Conservation (phyloP, 768 basidiomycete species). For the Lentinula boryana region DNA sequence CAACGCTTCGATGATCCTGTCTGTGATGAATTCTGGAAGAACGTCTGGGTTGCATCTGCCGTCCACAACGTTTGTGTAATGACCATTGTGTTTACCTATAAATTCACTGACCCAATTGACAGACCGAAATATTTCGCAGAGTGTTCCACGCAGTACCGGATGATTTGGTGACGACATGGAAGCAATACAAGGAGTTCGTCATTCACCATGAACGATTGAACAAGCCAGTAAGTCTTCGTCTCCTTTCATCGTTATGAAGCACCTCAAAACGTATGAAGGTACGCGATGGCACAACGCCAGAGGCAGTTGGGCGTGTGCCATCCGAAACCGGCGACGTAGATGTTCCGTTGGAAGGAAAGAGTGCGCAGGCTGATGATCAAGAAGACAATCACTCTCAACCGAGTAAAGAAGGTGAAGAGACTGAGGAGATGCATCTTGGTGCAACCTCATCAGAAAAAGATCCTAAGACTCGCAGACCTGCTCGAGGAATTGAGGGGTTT, state of each 20-base stretch:
- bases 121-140: conserved; percentile 95
- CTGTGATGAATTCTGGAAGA: conserved; percentile 81
- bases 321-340: conserved; percentile 49
- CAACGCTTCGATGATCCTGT: conserved; percentile 87
- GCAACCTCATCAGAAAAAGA: conserved; percentile 26
- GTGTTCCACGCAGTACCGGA: conserved; percentile 94
- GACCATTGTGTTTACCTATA: neutral
- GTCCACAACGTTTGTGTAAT: conserved; percentile 70
- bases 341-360: conserved; percentile 12
- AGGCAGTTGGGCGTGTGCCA: conserved; percentile 48
- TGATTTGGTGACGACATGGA: conserved; percentile 91
- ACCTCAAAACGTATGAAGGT: conserved; percentile 25
- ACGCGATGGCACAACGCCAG: conserved; percentile 31
- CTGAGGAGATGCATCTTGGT: conserved; percentile 14
- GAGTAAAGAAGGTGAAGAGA: conserved; percentile 13
- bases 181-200: conserved; percentile 85
- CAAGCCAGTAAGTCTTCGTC: conserved; percentile 48
- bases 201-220: conserved; percentile 68
- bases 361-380: conserved; percentile 9
- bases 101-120: conserved; percentile 10
- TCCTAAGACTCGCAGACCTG: conserved; percentile 29
- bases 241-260: conserved; percentile 6
- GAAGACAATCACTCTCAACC: neutral
- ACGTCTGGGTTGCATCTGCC: conserved; percentile 83
- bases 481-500: conserved; percentile 61